These are phyloP conservation scores for Coelastrella sp. DNA, from an alignment of 139 green algal genomes.

Conservation along the genomic window DNA sequence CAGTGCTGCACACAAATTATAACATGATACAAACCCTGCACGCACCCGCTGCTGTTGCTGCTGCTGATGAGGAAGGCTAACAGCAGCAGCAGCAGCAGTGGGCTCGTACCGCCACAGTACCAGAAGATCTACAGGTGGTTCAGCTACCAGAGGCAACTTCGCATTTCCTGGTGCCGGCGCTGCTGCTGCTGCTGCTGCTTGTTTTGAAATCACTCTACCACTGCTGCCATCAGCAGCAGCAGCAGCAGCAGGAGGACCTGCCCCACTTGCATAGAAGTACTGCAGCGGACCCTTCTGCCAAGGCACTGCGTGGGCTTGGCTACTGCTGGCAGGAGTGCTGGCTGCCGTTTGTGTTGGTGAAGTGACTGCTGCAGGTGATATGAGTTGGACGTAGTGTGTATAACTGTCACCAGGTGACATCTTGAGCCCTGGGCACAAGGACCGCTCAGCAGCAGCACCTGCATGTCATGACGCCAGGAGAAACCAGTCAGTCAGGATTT, in stretches of 20 bases:
- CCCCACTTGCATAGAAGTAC: constrained; percentile 35
- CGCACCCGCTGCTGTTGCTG: constrained; percentile 33
- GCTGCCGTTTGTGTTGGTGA: not conserved
- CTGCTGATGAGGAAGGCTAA: not conserved
- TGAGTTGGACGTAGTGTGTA: constrained; percentile 48
- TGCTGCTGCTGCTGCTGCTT: not conserved
- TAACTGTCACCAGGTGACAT: constrained; percentile 52
- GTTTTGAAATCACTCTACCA: no score
- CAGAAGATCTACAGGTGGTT: constrained; percentile 57
- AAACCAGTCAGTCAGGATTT: no score
- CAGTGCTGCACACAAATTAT: constrained; percentile 47
- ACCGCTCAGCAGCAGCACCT: not conserved
- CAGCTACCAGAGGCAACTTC: constrained; percentile 31
- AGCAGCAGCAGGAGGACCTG: not conserved
- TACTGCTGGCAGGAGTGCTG: constrained; percentile 32
- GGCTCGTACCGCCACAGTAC: constrained; percentile 49
- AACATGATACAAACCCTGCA: constrained; percentile 33
- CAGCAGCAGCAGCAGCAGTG: constrained; percentile 15
- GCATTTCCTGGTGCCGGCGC: not conserved
- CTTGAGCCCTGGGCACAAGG: constrained; percentile 30
- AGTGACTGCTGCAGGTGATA: constrained; percentile 17
- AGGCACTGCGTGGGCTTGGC: not conserved
- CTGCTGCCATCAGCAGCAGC: not conserved
- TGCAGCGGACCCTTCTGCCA: constrained; percentile 16
- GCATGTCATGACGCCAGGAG: no score